Evolutionary conservation across 306 rosid species (phyloP), one percentile per base, ranked within the genome.

Genomic region (Carpinus viminea): DNA sequence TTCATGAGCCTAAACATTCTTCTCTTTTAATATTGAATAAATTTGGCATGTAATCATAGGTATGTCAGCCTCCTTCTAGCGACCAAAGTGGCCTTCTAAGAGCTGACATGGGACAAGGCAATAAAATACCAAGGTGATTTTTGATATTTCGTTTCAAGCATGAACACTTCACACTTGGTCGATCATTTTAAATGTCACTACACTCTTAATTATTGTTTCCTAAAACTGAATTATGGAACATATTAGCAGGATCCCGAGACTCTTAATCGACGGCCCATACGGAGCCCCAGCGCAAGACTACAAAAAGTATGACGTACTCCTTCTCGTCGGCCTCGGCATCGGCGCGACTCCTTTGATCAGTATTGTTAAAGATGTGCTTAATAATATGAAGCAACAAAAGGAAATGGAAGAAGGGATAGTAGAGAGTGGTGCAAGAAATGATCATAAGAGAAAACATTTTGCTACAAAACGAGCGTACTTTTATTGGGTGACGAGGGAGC

Each of bases 281-380:
- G 98, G 98, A 80, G 98, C 98, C 8, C 96, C 97, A 70, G 94
- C 98, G 52, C 98, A 94, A 75, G 97, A 94, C 82, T 94, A 94
- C 85, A 94, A 92, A 74, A 62, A 89, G 56, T 94, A 94, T 47
- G 98, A 92, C 60, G 93, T 94, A 3, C 86, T 94, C 73, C 94
- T 94, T 71, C 90, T 94, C 0, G 98, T 89, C 11, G 97, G 98
- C 1, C 88, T 94, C 24, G 98, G 98, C 70, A 92, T 92, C 31
- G 97, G 98, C 0, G 97, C 98, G 34, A 94, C 98, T 13, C 96
- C 98, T 0, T 73, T 92, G 75, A 92, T 92, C 1, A 94, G 98
- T 81, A 92, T 94, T 17, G 85, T 94, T 21, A 89, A 94, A 66
- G 97, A 94, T 20, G 93, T 94, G 8, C 88, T 94, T 13, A 88